phyloP scores from a whole-genome alignment of 176 grass and related monocot genomes.

The Puya raimondii region DNA sequence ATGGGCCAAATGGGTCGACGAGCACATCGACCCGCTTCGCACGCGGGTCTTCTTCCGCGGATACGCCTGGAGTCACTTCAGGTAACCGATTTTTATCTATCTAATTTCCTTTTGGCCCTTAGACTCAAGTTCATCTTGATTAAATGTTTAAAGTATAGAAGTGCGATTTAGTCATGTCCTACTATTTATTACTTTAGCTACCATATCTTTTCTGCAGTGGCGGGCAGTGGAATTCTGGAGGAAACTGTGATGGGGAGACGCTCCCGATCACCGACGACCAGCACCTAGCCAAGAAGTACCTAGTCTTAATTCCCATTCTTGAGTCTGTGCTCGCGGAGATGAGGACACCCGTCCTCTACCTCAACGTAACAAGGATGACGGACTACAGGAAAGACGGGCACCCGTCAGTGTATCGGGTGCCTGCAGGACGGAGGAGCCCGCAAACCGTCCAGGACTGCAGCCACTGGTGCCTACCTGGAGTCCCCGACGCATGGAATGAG shows the following conservation, averaged over 20 bases:
- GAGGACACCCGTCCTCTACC: conserved; percentile 57
- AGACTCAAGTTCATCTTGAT: neutral
- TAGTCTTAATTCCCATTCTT: conserved; percentile 48
- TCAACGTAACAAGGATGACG: conserved; percentile 92
- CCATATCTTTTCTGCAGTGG: conserved; percentile 33
- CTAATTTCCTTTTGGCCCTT: no score
- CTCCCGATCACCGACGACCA: conserved; percentile 59
- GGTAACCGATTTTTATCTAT: conserved; percentile 12
- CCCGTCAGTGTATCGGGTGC: conserved; percentile 68
- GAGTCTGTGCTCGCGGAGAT: conserved; percentile 74
- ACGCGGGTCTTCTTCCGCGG: conserved; percentile 79
- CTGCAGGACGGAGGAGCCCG: conserved; percentile 32
- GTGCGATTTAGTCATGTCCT: neutral
- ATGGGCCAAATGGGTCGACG: conserved; percentile 79
- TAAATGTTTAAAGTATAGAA: neutral
- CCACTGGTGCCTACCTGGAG: conserved; percentile 95
- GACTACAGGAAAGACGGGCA: conserved; percentile 96
- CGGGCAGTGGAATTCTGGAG: conserved; percentile 92
- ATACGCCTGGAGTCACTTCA: conserved; percentile 87
- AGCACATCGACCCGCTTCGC: conserved; percentile 46
- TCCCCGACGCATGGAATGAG: conserved; percentile 94
- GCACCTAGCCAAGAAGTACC: conserved; percentile 48
- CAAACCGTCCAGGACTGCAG: conserved; percentile 75
- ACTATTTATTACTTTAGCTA: neutral
- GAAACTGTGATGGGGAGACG: conserved; percentile 77